Evolutionary conservation across 169 alveolate species (phyloP).

Genomic region (Plasmodium relictum): DNA sequence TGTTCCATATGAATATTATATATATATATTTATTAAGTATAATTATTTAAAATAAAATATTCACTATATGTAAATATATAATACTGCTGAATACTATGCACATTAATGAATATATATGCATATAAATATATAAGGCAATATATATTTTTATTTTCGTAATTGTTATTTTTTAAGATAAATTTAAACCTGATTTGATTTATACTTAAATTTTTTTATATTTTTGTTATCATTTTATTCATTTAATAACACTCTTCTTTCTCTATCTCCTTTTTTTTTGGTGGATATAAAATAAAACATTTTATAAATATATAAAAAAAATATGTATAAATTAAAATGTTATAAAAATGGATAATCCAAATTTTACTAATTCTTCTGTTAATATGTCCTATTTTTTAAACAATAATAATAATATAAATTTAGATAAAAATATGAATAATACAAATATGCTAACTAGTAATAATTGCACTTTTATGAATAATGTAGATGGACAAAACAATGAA

Average conservation of each 20-base stretch:
- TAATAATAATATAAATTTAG: slow-evolving; percentile 17
- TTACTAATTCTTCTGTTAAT: slow-evolving; percentile 43
- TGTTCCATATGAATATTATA: too few species aligned
- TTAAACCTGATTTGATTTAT: not conserved
- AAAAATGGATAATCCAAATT: slow-evolving; percentile 75
- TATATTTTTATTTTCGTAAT: too few species aligned
- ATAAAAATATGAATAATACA: slow-evolving; percentile 25
- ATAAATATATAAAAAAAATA: not conserved
- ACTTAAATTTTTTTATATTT: not conserved
- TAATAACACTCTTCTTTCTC: not conserved
- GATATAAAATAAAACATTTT: not conserved
- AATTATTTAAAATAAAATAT: too few species aligned
- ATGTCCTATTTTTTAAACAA: slow-evolving; percentile 74
- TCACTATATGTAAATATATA: too few species aligned
- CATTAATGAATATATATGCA: too few species aligned
- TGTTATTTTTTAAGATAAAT: too few species aligned
- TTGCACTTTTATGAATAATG: slow-evolving; percentile 33
- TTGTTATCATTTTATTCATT: not conserved
- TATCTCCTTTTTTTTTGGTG: slow-evolving; percentile 1
- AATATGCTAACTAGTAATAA: slow-evolving; percentile 20
- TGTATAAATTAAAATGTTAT: slow-evolving; percentile 31
- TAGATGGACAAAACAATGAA: slow-evolving; percentile 30
- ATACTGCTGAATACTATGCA: too few species aligned
- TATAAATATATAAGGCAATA: too few species aligned
- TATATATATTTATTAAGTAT: too few species aligned